Evolutionary conservation across 2,329 filamentous ascomycete species (phyloP), one percentile per base, ranked within the genome.

Genomic region (Metarhizium sp.): DNA sequence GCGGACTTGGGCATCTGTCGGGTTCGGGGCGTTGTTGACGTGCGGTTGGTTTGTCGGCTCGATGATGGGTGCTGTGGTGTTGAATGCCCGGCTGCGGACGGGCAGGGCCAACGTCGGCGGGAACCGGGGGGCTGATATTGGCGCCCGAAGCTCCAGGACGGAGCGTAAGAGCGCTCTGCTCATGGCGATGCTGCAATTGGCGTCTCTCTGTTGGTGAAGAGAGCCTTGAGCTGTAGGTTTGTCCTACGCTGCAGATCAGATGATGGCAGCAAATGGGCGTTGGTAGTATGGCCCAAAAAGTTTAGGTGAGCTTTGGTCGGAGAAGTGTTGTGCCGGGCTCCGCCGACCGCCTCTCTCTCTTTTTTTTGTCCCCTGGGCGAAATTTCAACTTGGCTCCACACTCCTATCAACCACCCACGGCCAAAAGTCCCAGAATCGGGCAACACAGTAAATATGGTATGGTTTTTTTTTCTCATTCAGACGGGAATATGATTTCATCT

Each of bases 111-210:
- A 63, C 58, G 46, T 5, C 38, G 62, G 58, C 55, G 58, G 32
- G 52, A 66, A 45, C 59, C 61, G 58, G 47, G 62, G 16, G 16
- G 38, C 11, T 16, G 54, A 43, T 4, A 61, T 62, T 51, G 76
- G 70, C 55, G 74, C 70, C 62, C 79, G 76, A 53, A 84, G 76
- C 75, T 85, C 83, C 71, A 84, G 69, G 50, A 83, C 72, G 71
- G 82, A 85, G 74, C 81, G 80, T 62, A 86, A 75, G 59, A 88
- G 72, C 60, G 80, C 76, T 67, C 82, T 77, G 67, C 78, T 81
- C 79, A 82, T 82, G 50, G 48, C 64, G 55, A 53, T 59, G 65
- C 60, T 55, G 61, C 62, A 63, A 18, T 8, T 40, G 47, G 51
- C 51, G 18, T 20, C 51, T 50, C 36, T 38, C 34, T 30, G 18